These are phyloP conservation scores for Excoecaria cochinchinensis DNA, from an alignment of 345 rosid genomes.

Conservation along the genomic window DNA sequence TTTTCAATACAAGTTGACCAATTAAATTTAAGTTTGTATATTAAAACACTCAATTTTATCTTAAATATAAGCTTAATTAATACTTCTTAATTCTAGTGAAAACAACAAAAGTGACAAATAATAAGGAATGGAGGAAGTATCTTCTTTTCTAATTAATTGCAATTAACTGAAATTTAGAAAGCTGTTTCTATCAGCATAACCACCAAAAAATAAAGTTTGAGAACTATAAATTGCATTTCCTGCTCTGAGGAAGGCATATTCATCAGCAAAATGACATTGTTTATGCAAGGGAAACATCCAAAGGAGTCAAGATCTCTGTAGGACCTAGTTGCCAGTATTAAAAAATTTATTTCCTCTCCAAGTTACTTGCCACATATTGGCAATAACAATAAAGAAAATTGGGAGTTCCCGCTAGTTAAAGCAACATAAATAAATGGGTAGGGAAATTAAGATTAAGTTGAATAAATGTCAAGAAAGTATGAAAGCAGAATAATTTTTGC, in stretches of 20 bases:
- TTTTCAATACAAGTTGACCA: too few species aligned
- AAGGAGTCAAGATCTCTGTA: not conserved
- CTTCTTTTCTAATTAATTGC: too few species aligned
- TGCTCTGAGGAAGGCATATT: not conserved
- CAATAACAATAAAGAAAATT: not conserved
- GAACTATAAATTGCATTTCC: not conserved
- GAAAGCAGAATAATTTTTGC: not conserved
- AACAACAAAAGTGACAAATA: too few species aligned
- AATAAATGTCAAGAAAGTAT: not conserved
- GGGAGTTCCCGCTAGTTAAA: not conserved
- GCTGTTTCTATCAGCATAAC: not conserved
- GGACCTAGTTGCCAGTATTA: not conserved
- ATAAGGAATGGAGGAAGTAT: too few species aligned
- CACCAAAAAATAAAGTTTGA: not conserved
- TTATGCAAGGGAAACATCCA: constrained; percentile 3
- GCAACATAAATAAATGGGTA: not conserved
- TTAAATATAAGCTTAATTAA: too few species aligned
- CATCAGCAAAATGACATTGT: not conserved
- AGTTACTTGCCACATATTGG: not conserved
- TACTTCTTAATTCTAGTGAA: too few species aligned
- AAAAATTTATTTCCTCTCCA: not conserved
- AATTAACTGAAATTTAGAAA: not conserved
- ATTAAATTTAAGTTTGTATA: too few species aligned
- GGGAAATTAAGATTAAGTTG: not conserved
- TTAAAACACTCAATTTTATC: too few species aligned